These are phyloP conservation scores for Claviceps monticola DNA, from an alignment of 2,329 filamentous ascomycete species.

Conservation along the genomic window DNA sequence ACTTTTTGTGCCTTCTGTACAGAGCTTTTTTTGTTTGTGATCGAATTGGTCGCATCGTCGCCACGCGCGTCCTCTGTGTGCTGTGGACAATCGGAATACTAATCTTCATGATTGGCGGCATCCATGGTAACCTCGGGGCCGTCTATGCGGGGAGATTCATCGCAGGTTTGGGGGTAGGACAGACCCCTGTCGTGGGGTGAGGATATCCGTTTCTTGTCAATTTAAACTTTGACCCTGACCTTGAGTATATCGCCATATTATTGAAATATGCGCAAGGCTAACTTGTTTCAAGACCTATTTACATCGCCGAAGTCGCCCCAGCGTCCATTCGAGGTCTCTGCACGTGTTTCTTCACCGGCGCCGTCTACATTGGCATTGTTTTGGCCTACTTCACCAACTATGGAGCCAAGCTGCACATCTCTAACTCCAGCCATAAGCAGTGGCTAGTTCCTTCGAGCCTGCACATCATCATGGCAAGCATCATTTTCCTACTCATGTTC, in stretches of 20 bases:
- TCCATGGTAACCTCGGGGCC: constrained; percentile 37
- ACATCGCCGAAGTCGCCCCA: constrained; percentile 59
- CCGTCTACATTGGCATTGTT: constrained; percentile 64
- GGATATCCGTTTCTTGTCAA: not conserved
- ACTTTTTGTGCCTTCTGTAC: not conserved
- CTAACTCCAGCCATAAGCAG: constrained; percentile 29
- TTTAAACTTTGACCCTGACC: no score
- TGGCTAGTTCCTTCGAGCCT: constrained; percentile 60
- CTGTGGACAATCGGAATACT: constrained; percentile 45
- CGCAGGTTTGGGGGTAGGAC: constrained; percentile 50
- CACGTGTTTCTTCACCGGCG: constrained; percentile 40
- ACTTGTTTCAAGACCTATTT: constrained; percentile 36
- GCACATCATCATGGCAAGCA: constrained; percentile 62
- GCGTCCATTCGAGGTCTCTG: constrained; percentile 58
- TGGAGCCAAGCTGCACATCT: constrained; percentile 37
- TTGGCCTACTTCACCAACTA: constrained; percentile 67
- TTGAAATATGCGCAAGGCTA: no score
- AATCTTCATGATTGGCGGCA: constrained; percentile 40
- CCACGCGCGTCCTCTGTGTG: constrained; percentile 41
- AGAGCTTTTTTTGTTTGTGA: constrained; percentile 47
- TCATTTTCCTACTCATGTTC: constrained; percentile 58
- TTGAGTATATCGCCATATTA: no score
- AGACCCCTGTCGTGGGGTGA: constrained; percentile 49
- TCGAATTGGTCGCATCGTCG: constrained; percentile 46
- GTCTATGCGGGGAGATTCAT: constrained; percentile 55